A percentile compares a stretch with the other conserved stretches of the same genome.
These are phyloP conservation scores for Trichoderma virens DNA, from an alignment of 495 filamentous ascomycete genomes.

Conservation along the genomic window DNA sequence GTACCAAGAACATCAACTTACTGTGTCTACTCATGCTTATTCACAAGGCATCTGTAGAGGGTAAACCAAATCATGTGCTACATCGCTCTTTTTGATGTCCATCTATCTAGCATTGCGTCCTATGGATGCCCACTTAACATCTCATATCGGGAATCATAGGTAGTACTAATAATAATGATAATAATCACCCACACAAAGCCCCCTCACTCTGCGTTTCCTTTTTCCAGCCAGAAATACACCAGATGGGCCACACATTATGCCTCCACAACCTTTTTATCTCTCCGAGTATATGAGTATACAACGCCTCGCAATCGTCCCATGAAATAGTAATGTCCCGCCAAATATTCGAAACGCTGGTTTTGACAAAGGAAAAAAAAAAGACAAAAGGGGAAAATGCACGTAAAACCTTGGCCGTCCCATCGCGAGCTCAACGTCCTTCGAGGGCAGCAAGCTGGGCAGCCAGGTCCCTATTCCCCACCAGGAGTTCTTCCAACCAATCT, in stretches of 20 bases:
- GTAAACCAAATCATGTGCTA: not conserved
- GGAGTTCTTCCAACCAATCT: constrained; percentile 65
- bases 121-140: no score
- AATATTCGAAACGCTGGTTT: not conserved
- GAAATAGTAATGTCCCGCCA: constrained; percentile 3
- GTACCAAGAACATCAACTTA: no score
- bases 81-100: not conserved
- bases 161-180: no score
- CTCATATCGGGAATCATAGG: no score
- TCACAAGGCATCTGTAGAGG: no score
- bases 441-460: constrained; percentile 28
- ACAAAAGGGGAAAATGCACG: no score
- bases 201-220: not conserved
- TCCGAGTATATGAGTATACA: not conserved
- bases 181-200: no score
- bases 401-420: not conserved
- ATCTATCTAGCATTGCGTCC: not conserved
- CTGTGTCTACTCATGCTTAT: no score
- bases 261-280: not conserved
- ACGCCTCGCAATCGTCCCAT: constrained; percentile 4
- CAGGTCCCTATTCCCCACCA: constrained; percentile 55
- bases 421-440: constrained; percentile 2
- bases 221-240: not conserved
- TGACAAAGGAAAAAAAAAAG: not conserved
- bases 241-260: constrained; percentile 1